These are phyloP conservation scores for Tinospora cordifolia DNA, from an alignment of 164 flowering plant species.

Conservation along the genomic window DNA sequence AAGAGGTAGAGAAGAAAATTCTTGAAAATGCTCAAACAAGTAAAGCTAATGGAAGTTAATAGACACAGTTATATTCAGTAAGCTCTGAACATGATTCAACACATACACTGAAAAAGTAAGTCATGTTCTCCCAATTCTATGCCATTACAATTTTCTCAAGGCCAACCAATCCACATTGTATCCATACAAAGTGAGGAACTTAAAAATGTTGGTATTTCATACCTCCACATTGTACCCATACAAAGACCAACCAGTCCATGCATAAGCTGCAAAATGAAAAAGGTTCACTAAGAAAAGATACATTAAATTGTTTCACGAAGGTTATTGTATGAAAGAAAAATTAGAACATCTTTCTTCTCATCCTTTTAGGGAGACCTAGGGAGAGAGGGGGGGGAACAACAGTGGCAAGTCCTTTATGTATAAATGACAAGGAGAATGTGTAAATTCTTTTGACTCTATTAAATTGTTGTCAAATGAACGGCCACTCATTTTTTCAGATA, in stretches of 20 bases:
- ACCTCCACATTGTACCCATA: slow-evolving; percentile 96
- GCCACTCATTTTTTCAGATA: background rate
- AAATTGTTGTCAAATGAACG: background rate
- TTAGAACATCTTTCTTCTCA: background rate
- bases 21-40: background rate
- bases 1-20: background rate
- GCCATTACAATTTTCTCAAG: background rate
- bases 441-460: background rate
- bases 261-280: slow-evolving; percentile 50
- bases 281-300: background rate
- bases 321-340: background rate
- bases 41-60: background rate
- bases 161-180: too few species aligned
- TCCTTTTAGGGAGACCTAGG: background rate
- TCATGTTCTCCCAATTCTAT: background rate
- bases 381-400: too few species aligned
- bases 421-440: too few species aligned
- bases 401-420: too few species aligned
- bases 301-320: background rate
- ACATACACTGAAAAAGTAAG: background rate
- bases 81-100: background rate
- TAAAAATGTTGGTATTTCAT: slow-evolving; percentile 13
- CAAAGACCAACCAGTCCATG: slow-evolving; percentile 85
- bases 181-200: background rate
- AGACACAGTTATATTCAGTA: background rate